Conservation (phyloP, 805 yeast genomes). For the Cyberlindnera galapagoensis region DNA sequence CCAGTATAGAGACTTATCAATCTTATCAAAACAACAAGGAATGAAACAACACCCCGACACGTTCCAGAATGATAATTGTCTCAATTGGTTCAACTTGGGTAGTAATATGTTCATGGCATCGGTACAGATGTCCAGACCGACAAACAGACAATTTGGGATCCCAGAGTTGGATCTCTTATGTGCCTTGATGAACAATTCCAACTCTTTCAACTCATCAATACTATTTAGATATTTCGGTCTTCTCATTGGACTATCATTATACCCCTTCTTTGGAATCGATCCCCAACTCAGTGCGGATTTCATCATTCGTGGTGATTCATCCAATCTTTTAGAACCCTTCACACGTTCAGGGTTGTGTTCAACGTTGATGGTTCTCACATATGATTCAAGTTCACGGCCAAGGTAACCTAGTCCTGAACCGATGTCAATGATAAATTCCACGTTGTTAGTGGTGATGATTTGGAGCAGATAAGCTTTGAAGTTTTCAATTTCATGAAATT, state of each 20-base stretch:
- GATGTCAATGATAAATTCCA: conserved; percentile 13
- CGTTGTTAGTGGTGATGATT: not conserved
- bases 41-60: conserved; percentile 7
- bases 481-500: conserved; percentile 10
- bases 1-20: conserved; percentile 4
- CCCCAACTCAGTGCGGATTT: too few species aligned
- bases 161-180: conserved; percentile 2
- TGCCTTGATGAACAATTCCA: conserved; percentile 3
- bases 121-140: conserved; percentile 16
- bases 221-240: not conserved
- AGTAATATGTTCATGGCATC: too few species aligned
- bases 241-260: too few species aligned
- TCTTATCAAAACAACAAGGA: conserved; percentile 13
- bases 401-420: conserved; percentile 11
- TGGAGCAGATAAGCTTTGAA: conserved; percentile 2
- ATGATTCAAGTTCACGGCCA: conserved; percentile 4
- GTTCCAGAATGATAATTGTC: not conserved
- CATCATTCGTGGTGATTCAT: too few species aligned
- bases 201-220: not conserved
- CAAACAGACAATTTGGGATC: conserved; percentile 5
- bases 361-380: conserved; percentile 5
- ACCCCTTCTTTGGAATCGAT: too few species aligned
- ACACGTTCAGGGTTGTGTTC: conserved; percentile 2
- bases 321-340: conserved; percentile 4
- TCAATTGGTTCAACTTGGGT: too few species aligned